Conservation (phyloP, 768 basidiomycete genomes). For the Suillus lakei region DNA sequence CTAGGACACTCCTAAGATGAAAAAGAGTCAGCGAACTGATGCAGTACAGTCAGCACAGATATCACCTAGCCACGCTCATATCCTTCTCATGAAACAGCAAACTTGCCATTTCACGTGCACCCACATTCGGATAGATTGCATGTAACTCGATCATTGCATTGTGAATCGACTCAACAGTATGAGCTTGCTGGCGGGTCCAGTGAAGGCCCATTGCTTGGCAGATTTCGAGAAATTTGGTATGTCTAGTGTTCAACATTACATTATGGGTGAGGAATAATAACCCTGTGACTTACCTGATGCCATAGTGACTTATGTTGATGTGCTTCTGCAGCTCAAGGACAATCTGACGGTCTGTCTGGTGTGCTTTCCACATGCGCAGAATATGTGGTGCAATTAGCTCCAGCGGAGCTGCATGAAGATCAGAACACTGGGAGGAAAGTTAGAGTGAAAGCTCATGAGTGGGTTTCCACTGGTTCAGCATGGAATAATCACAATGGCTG, state of each 20-base stretch:
- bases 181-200: conserved; percentile 20
- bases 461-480: conserved; percentile 9
- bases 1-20: conserved; percentile 7
- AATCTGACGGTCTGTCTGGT: conserved; percentile 32
- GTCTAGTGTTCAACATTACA: conserved; percentile 5
- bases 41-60: background rate
- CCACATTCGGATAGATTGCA: conserved; percentile 29
- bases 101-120: conserved; percentile 28
- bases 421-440: background rate
- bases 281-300: conserved; percentile 20
- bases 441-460: conserved; percentile 5
- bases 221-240: conserved; percentile 6
- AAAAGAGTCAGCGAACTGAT: background rate
- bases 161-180: conserved; percentile 27
- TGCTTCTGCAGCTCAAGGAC: conserved; percentile 24
- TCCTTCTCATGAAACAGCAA: conserved; percentile 28
- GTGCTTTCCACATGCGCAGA: conserved; percentile 27
- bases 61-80: conserved; percentile 31
- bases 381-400: conserved; percentile 16
- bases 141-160: conserved; percentile 22
- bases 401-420: conserved; percentile 18
- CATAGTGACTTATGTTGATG: conserved; percentile 27
- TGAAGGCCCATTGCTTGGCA: conserved; percentile 23
- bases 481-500: background rate
- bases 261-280: background rate